Evolutionary conservation across 2,329 filamentous ascomycete species (phyloP).

Genomic region (Colletotrichum sp.): DNA sequence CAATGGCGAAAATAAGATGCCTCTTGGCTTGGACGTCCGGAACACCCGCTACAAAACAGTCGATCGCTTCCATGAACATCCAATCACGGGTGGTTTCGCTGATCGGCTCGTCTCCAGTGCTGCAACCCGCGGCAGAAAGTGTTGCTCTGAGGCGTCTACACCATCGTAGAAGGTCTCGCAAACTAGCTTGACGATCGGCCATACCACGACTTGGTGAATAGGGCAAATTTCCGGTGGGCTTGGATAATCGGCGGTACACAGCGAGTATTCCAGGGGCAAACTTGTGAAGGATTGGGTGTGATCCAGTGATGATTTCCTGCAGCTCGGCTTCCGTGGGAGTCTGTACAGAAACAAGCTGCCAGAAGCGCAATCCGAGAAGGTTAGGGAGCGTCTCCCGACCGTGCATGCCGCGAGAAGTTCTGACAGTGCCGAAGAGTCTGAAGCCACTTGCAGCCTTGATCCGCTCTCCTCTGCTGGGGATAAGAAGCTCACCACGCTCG

Average conservation of each 20-base stretch:
- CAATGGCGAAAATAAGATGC: slow-evolving; percentile 72
- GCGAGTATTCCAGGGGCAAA: slow-evolving; percentile 64
- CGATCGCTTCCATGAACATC: slow-evolving; percentile 92
- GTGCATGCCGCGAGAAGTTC: slow-evolving; percentile 73
- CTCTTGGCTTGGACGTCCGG: slow-evolving; percentile 67
- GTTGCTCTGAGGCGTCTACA: slow-evolving; percentile 77
- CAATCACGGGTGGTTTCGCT: slow-evolving; percentile 76
- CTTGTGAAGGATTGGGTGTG: slow-evolving; percentile 72
- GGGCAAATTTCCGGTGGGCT: slow-evolving; percentile 33
- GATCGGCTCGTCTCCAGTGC: slow-evolving; percentile 72
- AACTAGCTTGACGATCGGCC: slow-evolving; percentile 60
- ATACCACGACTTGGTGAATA: slow-evolving; percentile 50
- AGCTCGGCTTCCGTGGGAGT: slow-evolving; percentile 74
- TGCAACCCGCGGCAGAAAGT: slow-evolving; percentile 63
- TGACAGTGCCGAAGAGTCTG: slow-evolving; percentile 88
- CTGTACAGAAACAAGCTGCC: slow-evolving; percentile 77
- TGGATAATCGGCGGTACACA: slow-evolving; percentile 61
- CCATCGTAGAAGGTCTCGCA: slow-evolving; percentile 90
- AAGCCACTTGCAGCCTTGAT: slow-evolving; percentile 86
- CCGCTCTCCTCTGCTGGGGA: slow-evolving; percentile 86
- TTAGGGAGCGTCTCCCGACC: slow-evolving; percentile 71
- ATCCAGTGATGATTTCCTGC: slow-evolving; percentile 72
- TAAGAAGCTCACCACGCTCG: slow-evolving; percentile 87
- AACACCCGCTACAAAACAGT: slow-evolving; percentile 87
- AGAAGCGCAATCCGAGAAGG: slow-evolving; percentile 85